Conservation (phyloP, 2,329 filamentous ascomycete species). For the Zasmidium citrigriseum region DNA sequence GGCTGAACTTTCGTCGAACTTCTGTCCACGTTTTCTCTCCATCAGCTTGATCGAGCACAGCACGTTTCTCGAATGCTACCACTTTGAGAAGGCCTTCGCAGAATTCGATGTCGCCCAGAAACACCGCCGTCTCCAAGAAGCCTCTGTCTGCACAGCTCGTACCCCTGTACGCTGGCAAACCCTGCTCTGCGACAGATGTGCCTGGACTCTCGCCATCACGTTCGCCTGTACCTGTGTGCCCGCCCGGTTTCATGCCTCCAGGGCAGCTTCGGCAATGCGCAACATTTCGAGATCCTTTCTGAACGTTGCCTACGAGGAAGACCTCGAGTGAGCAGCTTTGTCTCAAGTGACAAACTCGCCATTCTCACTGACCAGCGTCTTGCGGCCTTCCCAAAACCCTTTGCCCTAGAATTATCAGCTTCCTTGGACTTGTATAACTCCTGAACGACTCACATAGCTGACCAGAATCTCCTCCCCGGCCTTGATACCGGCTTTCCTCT, state of each 20-base stretch:
- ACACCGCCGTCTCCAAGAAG: too few species aligned
- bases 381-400: slow-evolving; percentile 30
- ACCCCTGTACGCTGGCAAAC: too few species aligned
- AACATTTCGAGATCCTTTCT: slow-evolving; percentile 31
- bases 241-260: slow-evolving; percentile 16
- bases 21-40: neutral
- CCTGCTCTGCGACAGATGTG: too few species aligned
- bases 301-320: slow-evolving; percentile 5
- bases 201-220: too few species aligned
- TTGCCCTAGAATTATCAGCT: slow-evolving; percentile 36
- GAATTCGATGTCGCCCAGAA: too few species aligned
- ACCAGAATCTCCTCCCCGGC: slow-evolving; percentile 54
- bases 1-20: neutral
- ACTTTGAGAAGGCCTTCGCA: too few species aligned
- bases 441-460: slow-evolving; percentile 45
- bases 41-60: too few species aligned
- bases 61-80: neutral
- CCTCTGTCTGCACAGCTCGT: too few species aligned
- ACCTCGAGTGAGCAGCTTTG: neutral
- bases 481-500: slow-evolving; percentile 47
- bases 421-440: neutral
- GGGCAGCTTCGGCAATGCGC: slow-evolving; percentile 26
- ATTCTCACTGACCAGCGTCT: slow-evolving; percentile 10
- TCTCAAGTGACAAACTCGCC: neutral
- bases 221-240: too few species aligned